Conservation (phyloP, 2,329 filamentous ascomycete genomes). For the Beauveria caledonica region DNA sequence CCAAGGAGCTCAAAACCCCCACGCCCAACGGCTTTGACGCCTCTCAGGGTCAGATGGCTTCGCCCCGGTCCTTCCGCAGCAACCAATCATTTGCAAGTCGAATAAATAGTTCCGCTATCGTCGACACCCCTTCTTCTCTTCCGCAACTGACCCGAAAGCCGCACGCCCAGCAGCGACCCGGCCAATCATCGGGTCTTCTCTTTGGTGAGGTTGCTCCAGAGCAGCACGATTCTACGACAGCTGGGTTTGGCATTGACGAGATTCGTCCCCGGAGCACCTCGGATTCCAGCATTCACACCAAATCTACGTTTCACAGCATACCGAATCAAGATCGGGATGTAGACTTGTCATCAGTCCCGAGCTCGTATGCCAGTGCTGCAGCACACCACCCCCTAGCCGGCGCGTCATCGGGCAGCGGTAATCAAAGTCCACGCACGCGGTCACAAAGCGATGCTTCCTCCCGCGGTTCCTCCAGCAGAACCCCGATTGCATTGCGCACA, state of each 20-base stretch:
- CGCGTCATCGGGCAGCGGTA: conserved; percentile 16
- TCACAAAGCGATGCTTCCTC: conserved; percentile 53
- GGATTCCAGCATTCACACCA: conserved; percentile 55
- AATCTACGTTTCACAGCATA: conserved; percentile 43
- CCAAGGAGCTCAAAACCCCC: conserved; percentile 21
- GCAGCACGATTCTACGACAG: conserved; percentile 41
- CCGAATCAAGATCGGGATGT: conserved; percentile 44
- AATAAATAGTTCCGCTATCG: conserved; percentile 39
- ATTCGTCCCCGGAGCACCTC: conserved; percentile 54
- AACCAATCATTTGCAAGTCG: conserved; percentile 53
- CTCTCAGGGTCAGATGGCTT: neutral
- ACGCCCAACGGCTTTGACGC: conserved; percentile 21
- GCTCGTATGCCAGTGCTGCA: conserved; percentile 48
- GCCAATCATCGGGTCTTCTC: conserved; percentile 44
- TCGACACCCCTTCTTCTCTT: neutral
- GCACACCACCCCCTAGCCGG: conserved; percentile 16
- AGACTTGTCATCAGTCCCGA: conserved; percentile 57
- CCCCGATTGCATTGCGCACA: conserved; percentile 26
- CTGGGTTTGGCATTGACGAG: conserved; percentile 53
- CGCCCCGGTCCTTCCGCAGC: conserved; percentile 27
- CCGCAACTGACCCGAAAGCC: conserved; percentile 22
- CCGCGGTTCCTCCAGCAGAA: conserved; percentile 21
- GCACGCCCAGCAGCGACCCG: conserved; percentile 26
- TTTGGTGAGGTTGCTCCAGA: conserved; percentile 69
- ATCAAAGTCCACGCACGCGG: conserved; percentile 33